Conservation (phyloP, 495 filamentous ascomycete genomes). For the Lophium mytilinum region DNA sequence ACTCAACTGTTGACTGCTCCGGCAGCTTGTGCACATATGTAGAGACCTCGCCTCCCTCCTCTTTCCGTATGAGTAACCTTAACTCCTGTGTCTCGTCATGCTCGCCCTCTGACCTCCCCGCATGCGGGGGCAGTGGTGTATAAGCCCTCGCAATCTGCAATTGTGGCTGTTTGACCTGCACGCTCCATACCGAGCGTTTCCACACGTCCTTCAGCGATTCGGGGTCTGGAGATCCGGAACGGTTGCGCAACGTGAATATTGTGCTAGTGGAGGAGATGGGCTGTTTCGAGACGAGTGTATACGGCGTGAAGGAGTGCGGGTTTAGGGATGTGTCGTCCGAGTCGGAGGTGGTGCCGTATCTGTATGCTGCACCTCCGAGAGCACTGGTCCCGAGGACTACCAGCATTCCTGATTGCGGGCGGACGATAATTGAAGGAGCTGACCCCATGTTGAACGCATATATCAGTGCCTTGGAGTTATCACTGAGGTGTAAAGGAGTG, state of each 20-base stretch:
- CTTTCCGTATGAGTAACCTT: constrained; percentile 42
- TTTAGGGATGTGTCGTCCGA: constrained; percentile 17
- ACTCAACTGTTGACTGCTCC: constrained; percentile 53
- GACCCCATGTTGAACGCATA: constrained; percentile 6
- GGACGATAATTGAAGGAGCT: constrained; percentile 4
- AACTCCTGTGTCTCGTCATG: constrained; percentile 34
- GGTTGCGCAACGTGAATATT: constrained; percentile 57
- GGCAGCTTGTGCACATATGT: constrained; percentile 58
- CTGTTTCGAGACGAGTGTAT: constrained; percentile 53
- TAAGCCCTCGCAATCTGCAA: constrained; percentile 83
- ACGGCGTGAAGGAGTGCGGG: constrained; percentile 25
- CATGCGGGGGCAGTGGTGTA: constrained; percentile 63
- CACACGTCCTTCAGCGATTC: constrained; percentile 39
- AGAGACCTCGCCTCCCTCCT: constrained; percentile 44
- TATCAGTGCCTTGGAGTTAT: too few species aligned
- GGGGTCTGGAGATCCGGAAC: constrained; percentile 28
- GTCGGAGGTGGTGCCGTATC: constrained; percentile 3
- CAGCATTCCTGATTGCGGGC: constrained; percentile 11
- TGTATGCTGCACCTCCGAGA: constrained; percentile 21
- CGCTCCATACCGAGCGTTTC: constrained; percentile 63
- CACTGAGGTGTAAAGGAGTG: too few species aligned
- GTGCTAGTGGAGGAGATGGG: constrained; percentile 66
- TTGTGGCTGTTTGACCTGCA: constrained; percentile 90
- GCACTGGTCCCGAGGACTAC: constrained; percentile 18
- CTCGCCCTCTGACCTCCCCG: constrained; percentile 28